phyloP scores from a whole-genome alignment of 2,329 filamentous ascomycete genomes.

The Botrytis elliptica region DNA sequence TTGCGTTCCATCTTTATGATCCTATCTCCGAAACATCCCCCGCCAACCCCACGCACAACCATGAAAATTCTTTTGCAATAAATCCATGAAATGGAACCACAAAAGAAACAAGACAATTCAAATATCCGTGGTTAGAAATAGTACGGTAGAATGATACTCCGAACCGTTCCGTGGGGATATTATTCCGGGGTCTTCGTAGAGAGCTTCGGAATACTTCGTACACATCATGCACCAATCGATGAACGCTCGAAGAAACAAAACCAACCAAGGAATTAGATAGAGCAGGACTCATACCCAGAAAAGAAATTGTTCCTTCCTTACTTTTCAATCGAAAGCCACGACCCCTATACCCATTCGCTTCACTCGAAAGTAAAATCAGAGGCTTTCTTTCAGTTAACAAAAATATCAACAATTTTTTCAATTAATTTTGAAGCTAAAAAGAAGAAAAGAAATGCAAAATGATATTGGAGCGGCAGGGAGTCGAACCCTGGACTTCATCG shows the following conservation, averaged over 20 bases:
- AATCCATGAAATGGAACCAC: background rate
- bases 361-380: background rate
- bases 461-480: background rate
- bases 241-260: background rate
- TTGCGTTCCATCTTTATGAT: background rate
- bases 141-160: too few species aligned
- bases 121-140: background rate
- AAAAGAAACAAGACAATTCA: background rate
- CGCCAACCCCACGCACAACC: background rate
- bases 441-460: background rate
- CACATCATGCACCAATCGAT: background rate
- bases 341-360: background rate
- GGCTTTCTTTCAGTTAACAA: too few species aligned
- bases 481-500: slow-evolving; percentile 18
- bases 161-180: too few species aligned
- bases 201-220: background rate
- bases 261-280: background rate
- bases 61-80: slow-evolving; percentile 1
- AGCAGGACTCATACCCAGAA: background rate
- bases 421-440: background rate
- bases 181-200: background rate
- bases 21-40: background rate
- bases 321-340: background rate
- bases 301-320: background rate
- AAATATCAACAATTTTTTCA: background rate